Evolutionary conservation across 306 rosid genomes (phyloP).

Genomic region (Lathyrus tuberosus): DNA sequence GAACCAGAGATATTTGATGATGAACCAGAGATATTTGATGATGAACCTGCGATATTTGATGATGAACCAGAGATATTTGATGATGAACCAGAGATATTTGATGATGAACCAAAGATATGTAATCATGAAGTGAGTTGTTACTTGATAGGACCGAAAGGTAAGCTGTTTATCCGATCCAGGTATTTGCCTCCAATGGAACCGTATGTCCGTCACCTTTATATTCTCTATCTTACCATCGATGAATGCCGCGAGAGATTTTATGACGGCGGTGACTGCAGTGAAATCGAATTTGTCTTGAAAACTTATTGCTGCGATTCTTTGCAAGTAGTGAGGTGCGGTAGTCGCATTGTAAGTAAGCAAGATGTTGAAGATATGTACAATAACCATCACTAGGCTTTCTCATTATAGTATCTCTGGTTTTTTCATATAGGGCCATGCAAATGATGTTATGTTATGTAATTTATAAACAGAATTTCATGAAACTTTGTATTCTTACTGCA

Average conservation of each 20-base stretch:
- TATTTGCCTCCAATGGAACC: constrained; percentile 37
- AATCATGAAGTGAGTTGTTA: constrained; percentile 30
- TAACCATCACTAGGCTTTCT: constrained; percentile 6
- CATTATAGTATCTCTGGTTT: neutral
- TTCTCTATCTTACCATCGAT: constrained; percentile 37
- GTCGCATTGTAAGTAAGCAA: constrained; percentile 44
- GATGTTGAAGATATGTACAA: constrained; percentile 35
- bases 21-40: too few relatives aligned
- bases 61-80: neutral
- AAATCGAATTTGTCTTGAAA: constrained; percentile 41
- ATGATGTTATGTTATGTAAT: neutral
- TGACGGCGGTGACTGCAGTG: constrained; percentile 17
- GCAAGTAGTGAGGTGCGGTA: constrained; percentile 28
- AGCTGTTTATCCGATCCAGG: constrained; percentile 23
- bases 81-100: constrained; percentile 6
- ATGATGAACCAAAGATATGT: neutral
- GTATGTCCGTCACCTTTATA: constrained; percentile 34
- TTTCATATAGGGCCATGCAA: neutral
- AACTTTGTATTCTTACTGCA: neutral
- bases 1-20: too few relatives aligned
- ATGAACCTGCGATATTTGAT: neutral
- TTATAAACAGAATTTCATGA: neutral
- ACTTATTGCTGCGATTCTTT: constrained; percentile 9
- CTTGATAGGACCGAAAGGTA: constrained; percentile 34
- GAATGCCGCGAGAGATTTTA: constrained; percentile 19